Conservation (phyloP, 768 basidiomycete genomes). For the Termitomyces heimii region DNA sequence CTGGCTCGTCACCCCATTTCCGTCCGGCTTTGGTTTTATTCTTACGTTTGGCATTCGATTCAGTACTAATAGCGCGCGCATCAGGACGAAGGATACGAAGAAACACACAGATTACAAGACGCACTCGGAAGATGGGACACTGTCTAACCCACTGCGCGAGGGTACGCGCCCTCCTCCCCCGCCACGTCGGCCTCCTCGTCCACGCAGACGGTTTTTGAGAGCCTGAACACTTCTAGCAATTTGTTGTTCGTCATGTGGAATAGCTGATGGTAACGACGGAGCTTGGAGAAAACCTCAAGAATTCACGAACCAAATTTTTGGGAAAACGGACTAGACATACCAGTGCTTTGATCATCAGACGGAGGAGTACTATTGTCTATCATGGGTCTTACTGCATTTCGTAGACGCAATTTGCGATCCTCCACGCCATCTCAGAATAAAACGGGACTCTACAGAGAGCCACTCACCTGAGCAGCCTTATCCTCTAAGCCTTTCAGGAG, state of each 20-base stretch:
- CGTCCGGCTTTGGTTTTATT: constrained; percentile 68
- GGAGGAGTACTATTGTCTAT: constrained; percentile 40
- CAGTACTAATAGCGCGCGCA: constrained; percentile 39
- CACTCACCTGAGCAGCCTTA: constrained; percentile 59
- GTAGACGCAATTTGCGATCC: constrained; percentile 70
- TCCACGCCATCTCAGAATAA: constrained; percentile 19
- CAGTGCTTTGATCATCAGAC: constrained; percentile 56
- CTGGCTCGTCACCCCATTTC: constrained; percentile 86
- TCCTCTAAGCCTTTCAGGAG: constrained; percentile 69
- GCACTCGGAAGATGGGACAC: constrained; percentile 66
- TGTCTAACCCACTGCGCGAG: constrained; percentile 52
- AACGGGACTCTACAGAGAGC: constrained; percentile 2
- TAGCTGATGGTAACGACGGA: constrained; percentile 43
- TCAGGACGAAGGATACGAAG: neutral
- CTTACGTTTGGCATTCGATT: constrained; percentile 55
- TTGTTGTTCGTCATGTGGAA: constrained; percentile 74
- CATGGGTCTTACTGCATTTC: constrained; percentile 31
- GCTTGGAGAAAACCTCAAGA: constrained; percentile 21
- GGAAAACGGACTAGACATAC: constrained; percentile 26
- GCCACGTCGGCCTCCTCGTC: constrained; percentile 58
- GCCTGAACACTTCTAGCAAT: constrained; percentile 92
- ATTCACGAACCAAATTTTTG: neutral
- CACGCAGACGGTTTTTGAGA: constrained; percentile 79
- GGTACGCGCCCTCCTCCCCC: constrained; percentile 46
- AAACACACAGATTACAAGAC: constrained; percentile 14